Evolutionary conservation across 2,329 filamentous ascomycete genomes (phyloP), one percentile per base, ranked within the genome.

Genomic region (Exophiala dermatitidis): DNA sequence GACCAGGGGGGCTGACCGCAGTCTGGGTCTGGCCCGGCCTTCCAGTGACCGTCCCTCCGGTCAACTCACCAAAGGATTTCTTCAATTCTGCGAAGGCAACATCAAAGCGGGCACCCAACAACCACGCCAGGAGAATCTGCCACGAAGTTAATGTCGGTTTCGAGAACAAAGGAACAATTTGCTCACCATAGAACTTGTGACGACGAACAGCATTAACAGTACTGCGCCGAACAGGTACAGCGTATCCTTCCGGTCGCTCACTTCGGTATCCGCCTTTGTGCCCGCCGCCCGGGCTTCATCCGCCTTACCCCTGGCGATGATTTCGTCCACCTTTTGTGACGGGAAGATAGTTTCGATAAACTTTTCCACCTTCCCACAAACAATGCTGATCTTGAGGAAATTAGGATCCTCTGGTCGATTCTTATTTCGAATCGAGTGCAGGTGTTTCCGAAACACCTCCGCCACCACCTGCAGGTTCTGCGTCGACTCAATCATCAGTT

Each of bases 321-420:
- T 66, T 28, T 68, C 67, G 53, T 69, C 83, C 42, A 86, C 80
- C 59, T 87, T 83, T 70, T 95, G 89, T 5, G 82, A 80, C 2
- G 93, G 93, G 81, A 90, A 97, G 62, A 97, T 83, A 3, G 83
- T 84, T 71, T 97, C 91, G 68, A 97, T 95, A 30, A 47, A 55
- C 36, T 55, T 57, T 65, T 74, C 64, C 69, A 91, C 88, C 79
- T 88, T 90, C 66, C 82, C 91, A 67, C 91, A 95, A 51, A 87
- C 85, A 59, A 90, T 83, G 71, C 90, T 95, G 67, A 98, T 96
- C 66, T 88, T 85, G 43, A 96, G 74, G 73, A 86, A 98, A 68
- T 90, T 91, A 42, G 91, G 93, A 65, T 98, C 93, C 64, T 84
- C 83, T 0, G 93, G 91, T 59, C 90, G 88, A 71, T 96, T 97